phyloP scores from a whole-genome alignment of 2,329 filamentous ascomycete species.

The Neodidymelliopsis sp. region DNA sequence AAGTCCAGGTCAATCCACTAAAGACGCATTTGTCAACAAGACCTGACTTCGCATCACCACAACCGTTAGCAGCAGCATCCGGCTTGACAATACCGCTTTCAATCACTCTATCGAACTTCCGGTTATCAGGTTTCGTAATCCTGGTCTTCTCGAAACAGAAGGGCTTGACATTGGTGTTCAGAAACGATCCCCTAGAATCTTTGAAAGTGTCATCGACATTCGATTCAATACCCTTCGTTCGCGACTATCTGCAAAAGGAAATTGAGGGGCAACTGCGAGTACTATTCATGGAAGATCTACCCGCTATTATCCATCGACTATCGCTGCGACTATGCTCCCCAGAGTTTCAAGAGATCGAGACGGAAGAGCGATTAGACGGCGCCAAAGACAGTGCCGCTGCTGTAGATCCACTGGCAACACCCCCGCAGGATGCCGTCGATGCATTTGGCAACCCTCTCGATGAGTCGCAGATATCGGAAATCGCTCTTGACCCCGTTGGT shows the following conservation, averaged over 20 bases:
- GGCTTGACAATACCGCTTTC: constrained; percentile 96
- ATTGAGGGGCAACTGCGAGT: constrained; percentile 93
- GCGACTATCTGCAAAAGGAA: constrained; percentile 94
- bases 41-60: constrained; percentile 89
- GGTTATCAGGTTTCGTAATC: constrained; percentile 95
- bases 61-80: constrained; percentile 88
- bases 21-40: constrained; percentile 95
- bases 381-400: constrained; percentile 63
- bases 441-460: constrained; percentile 79
- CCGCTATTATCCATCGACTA: constrained; percentile 92
- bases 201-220: constrained; percentile 99
- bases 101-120: constrained; percentile 94
- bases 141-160: constrained; percentile 98
- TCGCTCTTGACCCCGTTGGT: constrained; percentile 79
- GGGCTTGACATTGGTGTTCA: constrained; percentile 93
- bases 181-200: constrained; percentile 96
- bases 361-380: constrained; percentile 59
- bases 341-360: constrained; percentile 76
- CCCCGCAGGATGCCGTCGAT: constrained; percentile 83
- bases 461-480: constrained; percentile 74
- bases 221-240: constrained; percentile 97
- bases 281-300: constrained; percentile 96
- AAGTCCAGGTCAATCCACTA: constrained; percentile 95
- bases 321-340: constrained; percentile 90
- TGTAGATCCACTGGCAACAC: constrained; percentile 81